Evolutionary conservation across 345 rosid genomes (phyloP), one percentile per base, ranked within the genome.

Genomic region (Populus alba): DNA sequence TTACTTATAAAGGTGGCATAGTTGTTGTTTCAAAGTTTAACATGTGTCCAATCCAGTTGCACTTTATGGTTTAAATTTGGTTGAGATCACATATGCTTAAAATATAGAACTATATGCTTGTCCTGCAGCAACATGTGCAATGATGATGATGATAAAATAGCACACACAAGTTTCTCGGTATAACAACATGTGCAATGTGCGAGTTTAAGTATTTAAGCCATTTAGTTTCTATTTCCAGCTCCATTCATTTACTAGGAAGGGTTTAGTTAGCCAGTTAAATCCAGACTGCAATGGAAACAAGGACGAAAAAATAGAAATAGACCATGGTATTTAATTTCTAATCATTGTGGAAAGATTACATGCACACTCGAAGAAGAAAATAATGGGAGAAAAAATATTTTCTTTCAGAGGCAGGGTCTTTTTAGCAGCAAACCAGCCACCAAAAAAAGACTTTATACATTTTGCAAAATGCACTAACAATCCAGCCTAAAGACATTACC

Each of bases 401-500:
- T 8, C 51, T 22, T 69, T 22, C 51, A 69, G 47, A 23, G 2
- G 20, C 25, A 68, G 16, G 25, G 25, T 5, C 43, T 41, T 13
- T 39, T 22, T 68, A 18, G 25, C 61, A 53, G 23, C 72, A 62
- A 76, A 67, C 63, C 27, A 72, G 16, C 47, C 45, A 20, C 41
- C 17, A 41, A 70, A 65, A 70, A 59, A 17, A 29, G 17, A 75
- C 61, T 53, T 20, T 7, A 53, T 55, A 55, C 61, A 22, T 55
- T 53, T 22, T 55, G 61, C 61, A 22, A 55, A 6, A 53, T 55
- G 25, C n/a, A 22, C 8, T 20, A 6, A 55, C 61, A 43, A 12
- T 63, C 39, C 16, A 15, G 33, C 38, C 31, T 63, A 61, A 65
- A 27, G 76, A 75, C 74, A 81, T 78, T 90, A 96, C 99, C 98